phyloP scores from a whole-genome alignment of 306 rosid species.

The Cucurbita maxima region DNA sequence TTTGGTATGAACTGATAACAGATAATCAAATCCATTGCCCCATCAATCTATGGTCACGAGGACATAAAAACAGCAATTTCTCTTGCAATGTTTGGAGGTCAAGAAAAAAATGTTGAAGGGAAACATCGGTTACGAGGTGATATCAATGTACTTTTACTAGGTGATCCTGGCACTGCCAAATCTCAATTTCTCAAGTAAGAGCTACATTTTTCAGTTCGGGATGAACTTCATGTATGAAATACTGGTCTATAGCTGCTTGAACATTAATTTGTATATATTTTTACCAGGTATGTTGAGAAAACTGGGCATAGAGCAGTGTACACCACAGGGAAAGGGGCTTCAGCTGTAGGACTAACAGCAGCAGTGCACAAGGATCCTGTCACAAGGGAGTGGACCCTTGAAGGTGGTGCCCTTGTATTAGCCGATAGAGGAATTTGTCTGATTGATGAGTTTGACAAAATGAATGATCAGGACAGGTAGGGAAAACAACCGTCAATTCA shows the following conservation, averaged over 20 bases:
- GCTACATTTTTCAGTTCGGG: neutral
- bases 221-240: neutral
- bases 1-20: slow-evolving; percentile 20
- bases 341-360: slow-evolving; percentile 99
- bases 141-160: slow-evolving; percentile 86
- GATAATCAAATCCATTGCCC: slow-evolving; percentile 90
- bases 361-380: slow-evolving; percentile 98
- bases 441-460: slow-evolving; percentile 97
- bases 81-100: slow-evolving; percentile 97
- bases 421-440: slow-evolving; percentile 98
- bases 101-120: slow-evolving; percentile 84
- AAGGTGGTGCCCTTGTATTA: slow-evolving; percentile 98
- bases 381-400: slow-evolving; percentile 99
- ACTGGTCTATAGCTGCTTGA: neutral
- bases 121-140: slow-evolving; percentile 85
- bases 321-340: slow-evolving; percentile 98
- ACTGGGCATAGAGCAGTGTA: slow-evolving; percentile 98
- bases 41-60: slow-evolving; percentile 91
- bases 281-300: slow-evolving; percentile 76
- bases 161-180: slow-evolving; percentile 99
- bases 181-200: slow-evolving; percentile 96
- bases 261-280: neutral
- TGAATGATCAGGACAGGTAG: slow-evolving; percentile 98
- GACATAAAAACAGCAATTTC: slow-evolving; percentile 93
- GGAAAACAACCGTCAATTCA: neutral